Conservation (phyloP, 1,139 yeast species). For the Saccharomyces hybrid region DNA sequence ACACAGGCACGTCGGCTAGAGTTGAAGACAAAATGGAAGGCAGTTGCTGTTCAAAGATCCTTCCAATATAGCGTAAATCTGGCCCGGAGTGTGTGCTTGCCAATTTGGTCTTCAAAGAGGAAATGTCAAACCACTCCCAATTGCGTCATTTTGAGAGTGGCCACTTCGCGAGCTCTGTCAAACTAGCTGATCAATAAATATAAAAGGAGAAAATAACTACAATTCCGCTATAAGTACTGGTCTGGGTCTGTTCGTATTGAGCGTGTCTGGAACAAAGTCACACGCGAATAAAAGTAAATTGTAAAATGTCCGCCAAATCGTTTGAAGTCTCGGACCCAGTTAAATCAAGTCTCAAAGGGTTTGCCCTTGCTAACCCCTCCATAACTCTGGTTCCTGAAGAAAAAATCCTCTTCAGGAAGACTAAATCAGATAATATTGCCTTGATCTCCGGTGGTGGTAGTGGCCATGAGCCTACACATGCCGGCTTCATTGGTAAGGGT, state of each 20-base stretch:
- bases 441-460: slow-evolving; percentile 89
- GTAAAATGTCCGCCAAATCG: slow-evolving; percentile 19
- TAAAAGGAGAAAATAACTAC: background rate
- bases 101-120: background rate
- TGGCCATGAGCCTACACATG: slow-evolving; percentile 93
- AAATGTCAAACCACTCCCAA: background rate
- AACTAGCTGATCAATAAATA: background rate
- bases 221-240: background rate
- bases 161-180: background rate
- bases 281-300: background rate
- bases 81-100: background rate
- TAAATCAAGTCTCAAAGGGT: slow-evolving; percentile 54
- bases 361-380: slow-evolving; percentile 61
- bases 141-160: background rate
- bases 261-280: background rate
- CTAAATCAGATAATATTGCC: slow-evolving; percentile 47
- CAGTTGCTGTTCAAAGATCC: background rate
- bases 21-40: background rate
- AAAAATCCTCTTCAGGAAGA: slow-evolving; percentile 50
- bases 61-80: background rate
- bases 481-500: slow-evolving; percentile 82
- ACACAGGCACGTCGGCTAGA: background rate
- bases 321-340: slow-evolving; percentile 52
- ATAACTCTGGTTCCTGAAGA: slow-evolving; percentile 60
- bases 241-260: too few relatives aligned